Evolutionary conservation across 1,284 basidiomycete genomes (phyloP).

Genomic region (Takashimella koratensis): DNA sequence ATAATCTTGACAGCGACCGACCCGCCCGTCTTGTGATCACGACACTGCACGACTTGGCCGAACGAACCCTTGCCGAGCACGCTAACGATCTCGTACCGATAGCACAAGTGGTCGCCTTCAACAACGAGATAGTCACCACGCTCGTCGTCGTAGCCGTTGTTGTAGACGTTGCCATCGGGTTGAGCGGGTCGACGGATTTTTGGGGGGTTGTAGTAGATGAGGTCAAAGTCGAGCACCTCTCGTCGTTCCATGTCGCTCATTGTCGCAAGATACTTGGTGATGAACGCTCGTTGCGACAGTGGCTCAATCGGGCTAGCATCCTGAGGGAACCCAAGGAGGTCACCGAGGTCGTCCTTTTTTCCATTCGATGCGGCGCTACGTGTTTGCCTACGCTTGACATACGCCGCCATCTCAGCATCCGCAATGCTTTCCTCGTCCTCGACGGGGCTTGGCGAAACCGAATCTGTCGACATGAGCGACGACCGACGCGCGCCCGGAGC

Average conservation of each 20-base stretch:
- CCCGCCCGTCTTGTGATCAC: conserved; percentile 93
- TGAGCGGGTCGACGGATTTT: conserved; percentile 28
- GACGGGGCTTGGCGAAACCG: conserved; percentile 55
- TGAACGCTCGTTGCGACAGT: conserved; percentile 58
- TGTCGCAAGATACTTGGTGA: conserved; percentile 51
- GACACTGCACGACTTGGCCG: conserved; percentile 93
- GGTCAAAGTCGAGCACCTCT: conserved; percentile 83
- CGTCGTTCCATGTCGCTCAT: conserved; percentile 83
- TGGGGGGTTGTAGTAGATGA: conserved; percentile 63
- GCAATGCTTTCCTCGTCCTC: conserved; percentile 89
- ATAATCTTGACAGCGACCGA: conserved; percentile 99
- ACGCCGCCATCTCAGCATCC: conserved; percentile 96
- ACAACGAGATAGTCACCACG: conserved; percentile 94
- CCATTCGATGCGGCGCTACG: conserved; percentile 73
- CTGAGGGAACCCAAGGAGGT: conserved; percentile 88
- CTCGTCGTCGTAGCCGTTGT: conserved; percentile 96
- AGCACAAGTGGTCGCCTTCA: conserved; percentile 87
- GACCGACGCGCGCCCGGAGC: conserved; percentile 26
- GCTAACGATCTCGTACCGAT: conserved; percentile 90
- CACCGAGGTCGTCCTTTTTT: conserved; percentile 80
- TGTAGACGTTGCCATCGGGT: conserved; percentile 72
- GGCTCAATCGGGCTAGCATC: conserved; percentile 69
- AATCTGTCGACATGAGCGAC: conserved; percentile 32
- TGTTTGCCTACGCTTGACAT: conserved; percentile 82
- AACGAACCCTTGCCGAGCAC: conserved; percentile 97